phyloP scores from a whole-genome alignment of 1,139 yeast species.

The Zygoascus sp. region DNA sequence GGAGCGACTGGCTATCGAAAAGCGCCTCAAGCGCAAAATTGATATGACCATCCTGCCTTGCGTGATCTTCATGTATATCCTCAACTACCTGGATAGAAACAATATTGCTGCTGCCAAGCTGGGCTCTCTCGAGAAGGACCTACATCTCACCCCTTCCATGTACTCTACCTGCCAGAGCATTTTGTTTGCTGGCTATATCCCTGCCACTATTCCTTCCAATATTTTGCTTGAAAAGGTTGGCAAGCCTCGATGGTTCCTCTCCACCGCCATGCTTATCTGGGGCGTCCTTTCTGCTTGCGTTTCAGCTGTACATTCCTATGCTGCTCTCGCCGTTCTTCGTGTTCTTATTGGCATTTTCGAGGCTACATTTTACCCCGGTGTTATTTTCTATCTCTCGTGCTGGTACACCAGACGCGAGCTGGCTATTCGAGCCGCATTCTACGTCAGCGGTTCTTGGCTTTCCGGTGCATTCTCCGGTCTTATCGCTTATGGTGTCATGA shows the following conservation, averaged over 20 bases:
- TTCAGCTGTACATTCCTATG: slow-evolving; percentile 44
- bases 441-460: slow-evolving; percentile 34
- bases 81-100: slow-evolving; percentile 57
- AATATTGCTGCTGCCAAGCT: slow-evolving; percentile 58
- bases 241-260: slow-evolving; percentile 48
- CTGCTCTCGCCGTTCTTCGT: slow-evolving; percentile 41
- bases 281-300: slow-evolving; percentile 55
- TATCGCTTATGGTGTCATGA: slow-evolving; percentile 43
- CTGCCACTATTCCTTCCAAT: slow-evolving; percentile 58
- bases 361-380: slow-evolving; percentile 55
- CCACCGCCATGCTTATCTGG: slow-evolving; percentile 51
- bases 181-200: slow-evolving; percentile 57
- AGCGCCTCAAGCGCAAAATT: slow-evolving; percentile 34
- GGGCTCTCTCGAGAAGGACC: slow-evolving; percentile 53
- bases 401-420: slow-evolving; percentile 49
- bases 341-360: slow-evolving; percentile 47
- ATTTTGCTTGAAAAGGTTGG: slow-evolving; percentile 44
- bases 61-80: slow-evolving; percentile 52
- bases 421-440: slow-evolving; percentile 46
- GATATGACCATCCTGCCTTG: slow-evolving; percentile 54
- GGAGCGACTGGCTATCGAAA: slow-evolving; percentile 17
- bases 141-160: slow-evolving; percentile 46
- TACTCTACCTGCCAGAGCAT: slow-evolving; percentile 55
- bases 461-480: slow-evolving; percentile 34
- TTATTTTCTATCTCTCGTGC: slow-evolving; percentile 49